Conservation (phyloP, 2,329 filamentous ascomycete genomes). For the Chaetomium sp. region DNA sequence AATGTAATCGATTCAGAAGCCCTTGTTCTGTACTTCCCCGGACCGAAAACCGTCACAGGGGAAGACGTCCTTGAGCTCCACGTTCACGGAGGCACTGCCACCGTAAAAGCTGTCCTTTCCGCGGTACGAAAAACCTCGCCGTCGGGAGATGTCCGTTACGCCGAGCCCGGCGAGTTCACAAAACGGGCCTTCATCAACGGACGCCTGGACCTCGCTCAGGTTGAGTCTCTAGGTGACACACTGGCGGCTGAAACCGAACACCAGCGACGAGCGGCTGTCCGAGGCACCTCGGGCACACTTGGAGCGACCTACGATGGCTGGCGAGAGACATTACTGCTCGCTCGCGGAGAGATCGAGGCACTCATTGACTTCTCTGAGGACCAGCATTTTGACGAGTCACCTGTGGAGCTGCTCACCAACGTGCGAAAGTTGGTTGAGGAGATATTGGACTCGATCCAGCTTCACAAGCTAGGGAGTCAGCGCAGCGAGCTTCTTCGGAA, state of each 20-base stretch:
- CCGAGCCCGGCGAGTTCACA: slow-evolving; percentile 94
- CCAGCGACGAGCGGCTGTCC: slow-evolving; percentile 79
- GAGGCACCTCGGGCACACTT: slow-evolving; percentile 64
- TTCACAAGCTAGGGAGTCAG: slow-evolving; percentile 70
- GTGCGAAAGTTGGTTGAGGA: slow-evolving; percentile 58
- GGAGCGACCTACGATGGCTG: slow-evolving; percentile 75
- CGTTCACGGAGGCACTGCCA: slow-evolving; percentile 85
- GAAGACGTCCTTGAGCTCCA: slow-evolving; percentile 91
- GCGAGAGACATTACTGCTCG: slow-evolving; percentile 69
- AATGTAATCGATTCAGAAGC: slow-evolving; percentile 72
- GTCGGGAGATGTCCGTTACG: slow-evolving; percentile 60
- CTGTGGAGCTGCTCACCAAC: slow-evolving; percentile 61
- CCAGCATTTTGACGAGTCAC: slow-evolving; percentile 91
- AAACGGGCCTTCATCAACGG: slow-evolving; percentile 83
- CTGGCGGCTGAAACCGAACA: slow-evolving; percentile 77
- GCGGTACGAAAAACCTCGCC: slow-evolving; percentile 58
- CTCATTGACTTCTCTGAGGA: slow-evolving; percentile 97
- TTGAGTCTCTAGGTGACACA: slow-evolving; percentile 58
- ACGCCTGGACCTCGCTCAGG: slow-evolving; percentile 79
- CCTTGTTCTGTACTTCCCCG: slow-evolving; percentile 75
- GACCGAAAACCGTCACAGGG: slow-evolving; percentile 77
- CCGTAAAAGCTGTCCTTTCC: slow-evolving; percentile 75
- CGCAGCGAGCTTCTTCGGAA: slow-evolving; percentile 76
- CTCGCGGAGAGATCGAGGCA: slow-evolving; percentile 86
- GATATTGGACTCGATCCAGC: slow-evolving; percentile 56